Conservation (phyloP, 1,284 basidiomycete species). For the Vanrija sp. region DNA sequence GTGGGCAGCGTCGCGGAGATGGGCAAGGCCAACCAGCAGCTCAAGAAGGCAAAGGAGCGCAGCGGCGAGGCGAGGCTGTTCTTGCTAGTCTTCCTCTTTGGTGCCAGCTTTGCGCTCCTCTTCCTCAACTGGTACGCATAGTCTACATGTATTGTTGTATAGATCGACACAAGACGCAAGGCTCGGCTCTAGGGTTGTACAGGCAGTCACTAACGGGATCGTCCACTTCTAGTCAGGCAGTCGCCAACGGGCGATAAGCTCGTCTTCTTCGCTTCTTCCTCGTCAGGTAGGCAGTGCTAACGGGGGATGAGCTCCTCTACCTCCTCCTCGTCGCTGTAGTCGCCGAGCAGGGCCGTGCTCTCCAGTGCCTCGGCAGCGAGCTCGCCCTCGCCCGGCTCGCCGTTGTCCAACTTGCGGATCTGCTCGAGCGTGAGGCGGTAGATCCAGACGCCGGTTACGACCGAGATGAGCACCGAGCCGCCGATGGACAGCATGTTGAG, state of each 20-base stretch:
- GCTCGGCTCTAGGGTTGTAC: background rate
- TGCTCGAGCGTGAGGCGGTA: constrained; percentile 46
- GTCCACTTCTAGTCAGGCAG: too few relatives aligned
- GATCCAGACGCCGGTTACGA: constrained; percentile 41
- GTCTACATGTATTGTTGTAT: constrained; percentile 3
- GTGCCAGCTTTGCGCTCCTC: constrained; percentile 53
- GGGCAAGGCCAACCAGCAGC: constrained; percentile 54
- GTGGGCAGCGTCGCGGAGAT: constrained; percentile 53
- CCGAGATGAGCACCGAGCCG: constrained; percentile 30
- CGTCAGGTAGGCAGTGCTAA: too few relatives aligned
- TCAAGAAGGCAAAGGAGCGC: constrained; percentile 54
- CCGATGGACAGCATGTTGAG: constrained; percentile 43
- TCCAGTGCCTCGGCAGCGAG: constrained; percentile 38
- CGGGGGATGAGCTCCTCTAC: constrained; percentile 14
- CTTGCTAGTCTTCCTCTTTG: constrained; percentile 54
- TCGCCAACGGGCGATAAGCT: background rate
- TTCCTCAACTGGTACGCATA: constrained; percentile 55
- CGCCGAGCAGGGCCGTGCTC: constrained; percentile 32
- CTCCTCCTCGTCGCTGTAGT: constrained; percentile 23
- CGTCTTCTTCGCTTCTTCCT: too few relatives aligned
- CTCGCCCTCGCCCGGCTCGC: constrained; percentile 22
- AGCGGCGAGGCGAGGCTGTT: constrained; percentile 53
- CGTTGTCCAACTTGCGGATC: constrained; percentile 33
- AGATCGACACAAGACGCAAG: background rate
- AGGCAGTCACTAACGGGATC: too few relatives aligned